A percentile compares a stretch with the other conserved stretches of the same genome.
These are phyloP conservation scores for Mycena epipterygia DNA, from an alignment of 768 basidiomycete genomes.

Conservation along the genomic window DNA sequence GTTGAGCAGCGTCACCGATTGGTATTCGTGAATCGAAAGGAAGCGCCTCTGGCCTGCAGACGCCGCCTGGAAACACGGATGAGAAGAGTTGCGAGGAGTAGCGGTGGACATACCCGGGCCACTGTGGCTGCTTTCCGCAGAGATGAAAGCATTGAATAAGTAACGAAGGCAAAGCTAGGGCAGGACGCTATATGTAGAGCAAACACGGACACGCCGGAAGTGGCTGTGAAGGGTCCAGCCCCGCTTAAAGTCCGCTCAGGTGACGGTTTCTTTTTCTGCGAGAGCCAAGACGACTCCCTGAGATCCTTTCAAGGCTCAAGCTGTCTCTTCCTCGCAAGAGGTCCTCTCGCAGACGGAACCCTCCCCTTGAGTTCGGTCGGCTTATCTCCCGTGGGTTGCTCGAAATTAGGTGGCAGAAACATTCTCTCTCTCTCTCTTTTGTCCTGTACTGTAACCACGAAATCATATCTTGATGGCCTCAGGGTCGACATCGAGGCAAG, in stretches of 20 bases:
- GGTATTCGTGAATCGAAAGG: slow-evolving; percentile 98
- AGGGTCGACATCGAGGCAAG: slow-evolving; percentile 38
- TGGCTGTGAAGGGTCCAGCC: no score
- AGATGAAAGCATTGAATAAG: slow-evolving; percentile 74
- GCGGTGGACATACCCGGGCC: slow-evolving; percentile 66
- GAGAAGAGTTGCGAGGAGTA: slow-evolving; percentile 10
- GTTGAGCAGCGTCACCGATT: slow-evolving; percentile 95
- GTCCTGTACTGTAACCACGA: no score
- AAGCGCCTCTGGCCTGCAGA: slow-evolving; percentile 90
- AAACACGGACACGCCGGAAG: no score
- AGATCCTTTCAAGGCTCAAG: no score
- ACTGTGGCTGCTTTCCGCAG: slow-evolving; percentile 75
- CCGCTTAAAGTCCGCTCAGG: not conserved
- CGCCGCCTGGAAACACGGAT: slow-evolving; percentile 59
- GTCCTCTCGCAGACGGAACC: slow-evolving; percentile 74
- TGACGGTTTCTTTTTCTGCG: not conserved
- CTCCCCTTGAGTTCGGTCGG: slow-evolving; percentile 88
- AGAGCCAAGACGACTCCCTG: slow-evolving; percentile 77
- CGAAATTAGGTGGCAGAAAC: slow-evolving; percentile 90
- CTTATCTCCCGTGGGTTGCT: slow-evolving; percentile 67
- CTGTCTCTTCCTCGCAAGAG: slow-evolving; percentile 79
- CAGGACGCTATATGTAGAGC: no score
- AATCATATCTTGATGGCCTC: slow-evolving; percentile 30
- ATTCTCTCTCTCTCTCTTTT: slow-evolving; percentile 36
- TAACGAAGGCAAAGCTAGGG: slow-evolving; percentile 26